Percentiles rank a stretch among this genome's conserved stretches.
phyloP scores from a whole-genome alignment of 225 moss, liverwort and hornwort species.

The Lunularia cruciata region DNA sequence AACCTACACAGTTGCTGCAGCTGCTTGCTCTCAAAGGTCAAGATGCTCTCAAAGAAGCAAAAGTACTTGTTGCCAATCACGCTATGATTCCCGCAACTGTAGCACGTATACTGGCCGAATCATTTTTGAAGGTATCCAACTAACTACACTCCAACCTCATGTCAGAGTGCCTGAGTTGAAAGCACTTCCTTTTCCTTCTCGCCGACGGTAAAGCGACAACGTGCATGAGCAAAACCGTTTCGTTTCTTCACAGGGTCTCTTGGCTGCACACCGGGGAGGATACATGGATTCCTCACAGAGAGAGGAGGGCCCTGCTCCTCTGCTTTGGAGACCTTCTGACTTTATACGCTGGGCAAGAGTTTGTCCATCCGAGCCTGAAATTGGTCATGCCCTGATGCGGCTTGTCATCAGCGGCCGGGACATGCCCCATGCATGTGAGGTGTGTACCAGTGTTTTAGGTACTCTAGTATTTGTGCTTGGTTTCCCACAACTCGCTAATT shows the following conservation, averaged over 20 bases:
- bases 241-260: conserved; percentile 54
- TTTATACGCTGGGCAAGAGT: conserved; percentile 90
- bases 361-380: conserved; percentile 91
- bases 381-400: conserved; percentile 97
- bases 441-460: conserved; percentile 11
- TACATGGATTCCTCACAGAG: conserved; percentile 74
- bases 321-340: conserved; percentile 94
- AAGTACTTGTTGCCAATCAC: conserved; percentile 83
- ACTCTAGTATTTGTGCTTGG: background rate
- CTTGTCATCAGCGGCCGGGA: conserved; percentile 92
- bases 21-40: conserved; percentile 93
- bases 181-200: background rate
- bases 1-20: conserved; percentile 75
- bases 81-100: conserved; percentile 69
- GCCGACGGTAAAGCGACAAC: background rate
- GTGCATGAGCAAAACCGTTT: background rate
- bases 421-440: conserved; percentile 96
- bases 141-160: background rate
- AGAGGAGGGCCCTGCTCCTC: conserved; percentile 96
- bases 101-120: conserved; percentile 91
- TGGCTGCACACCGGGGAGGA: conserved; percentile 97
- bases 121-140: conserved; percentile 79
- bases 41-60: conserved; percentile 84
- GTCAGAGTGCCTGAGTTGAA: background rate
- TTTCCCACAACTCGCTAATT: background rate